Evolutionary conservation across 202 grass and related monocot species (phyloP).

Genomic region (Setaria viridis): DNA sequence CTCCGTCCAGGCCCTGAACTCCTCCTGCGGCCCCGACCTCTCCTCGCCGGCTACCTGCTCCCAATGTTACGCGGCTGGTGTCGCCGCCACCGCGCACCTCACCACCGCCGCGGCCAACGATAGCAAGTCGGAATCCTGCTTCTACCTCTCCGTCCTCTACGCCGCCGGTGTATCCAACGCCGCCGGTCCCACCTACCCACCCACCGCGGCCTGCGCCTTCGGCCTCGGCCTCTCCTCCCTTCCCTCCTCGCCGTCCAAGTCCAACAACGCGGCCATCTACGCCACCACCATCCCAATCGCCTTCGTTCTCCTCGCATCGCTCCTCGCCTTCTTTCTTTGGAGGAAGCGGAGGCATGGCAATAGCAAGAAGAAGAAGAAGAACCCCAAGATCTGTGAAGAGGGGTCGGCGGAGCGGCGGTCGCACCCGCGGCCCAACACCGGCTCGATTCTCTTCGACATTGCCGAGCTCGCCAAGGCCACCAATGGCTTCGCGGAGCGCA

Average conservation of each 20-base stretch:
- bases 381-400: conserved; percentile 39
- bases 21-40: conserved; percentile 66
- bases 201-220: conserved; percentile 64
- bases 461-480: conserved; percentile 78
- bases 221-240: conserved; percentile 54
- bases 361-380: conserved; percentile 36
- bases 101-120: conserved; percentile 49
- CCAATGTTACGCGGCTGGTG: conserved; percentile 53
- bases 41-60: conserved; percentile 24
- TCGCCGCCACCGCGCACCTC: conserved; percentile 51
- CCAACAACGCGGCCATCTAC: conserved; percentile 43
- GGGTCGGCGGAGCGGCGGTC: conserved; percentile 43
- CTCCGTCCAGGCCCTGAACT: conserved; percentile 37
- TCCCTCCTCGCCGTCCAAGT: conserved; percentile 17
- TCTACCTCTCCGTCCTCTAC: conserved; percentile 71
- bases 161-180: conserved; percentile 68
- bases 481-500: conserved; percentile 60
- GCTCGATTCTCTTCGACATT: conserved; percentile 76
- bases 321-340: conserved; percentile 54
- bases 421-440: conserved; percentile 85
- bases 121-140: conserved; percentile 47
- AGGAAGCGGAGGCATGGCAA: conserved; percentile 43
- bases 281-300: conserved; percentile 55
- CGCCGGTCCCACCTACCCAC: conserved; percentile 52
- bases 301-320: conserved; percentile 47